Evolutionary conservation across 805 yeast genomes (phyloP), one percentile per base, ranked within the genome.

Genomic region (Pichia nakasei): DNA sequence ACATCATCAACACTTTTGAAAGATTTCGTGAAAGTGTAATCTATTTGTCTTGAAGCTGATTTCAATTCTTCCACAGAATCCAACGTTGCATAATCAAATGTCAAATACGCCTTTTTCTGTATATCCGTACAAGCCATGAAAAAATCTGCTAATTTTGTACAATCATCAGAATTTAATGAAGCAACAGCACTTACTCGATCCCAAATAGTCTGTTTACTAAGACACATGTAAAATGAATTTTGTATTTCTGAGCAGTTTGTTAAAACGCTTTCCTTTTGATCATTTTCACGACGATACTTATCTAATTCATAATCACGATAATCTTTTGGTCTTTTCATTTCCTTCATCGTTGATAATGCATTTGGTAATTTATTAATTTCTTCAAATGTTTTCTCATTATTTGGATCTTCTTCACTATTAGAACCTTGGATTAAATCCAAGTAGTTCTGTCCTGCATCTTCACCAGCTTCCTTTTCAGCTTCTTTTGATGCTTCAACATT

Each of bases 181-280:
- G 52, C 38, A 32, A 51, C 45, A 1, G 51, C 37, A 5, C 42
- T 42, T 7, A 54, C 17, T 42, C 53, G 45, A 13, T 49, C 48
- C 34, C 56, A 41, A 3, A 49, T 40, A 20, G 50, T 47, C 27
- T 54, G 54, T 17, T 42, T 38, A 22, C 44, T 46, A 15, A 58
- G 46, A 48, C 68, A 64, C 17, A 56, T 49, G 22, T 58, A 46
- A 39, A 57, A 61, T 29, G 37, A 35, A n/a, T 48, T 38, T 37
- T 60, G 65, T 5, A 61, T 48, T 42, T 64, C 69, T 13, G 65
- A 51, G 43, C 69, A 65, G 44, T 65, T 65, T 12, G 56, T 54
- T 5, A 55, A 44, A 2, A 61, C 57, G 2, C 62, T 56, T 44
- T 60, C 64, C 17, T 51, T 49, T 11, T 52, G 38, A 3, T 57